phyloP scores from a whole-genome alignment of 495 filamentous ascomycete genomes.

The Zalerion maritima region DNA sequence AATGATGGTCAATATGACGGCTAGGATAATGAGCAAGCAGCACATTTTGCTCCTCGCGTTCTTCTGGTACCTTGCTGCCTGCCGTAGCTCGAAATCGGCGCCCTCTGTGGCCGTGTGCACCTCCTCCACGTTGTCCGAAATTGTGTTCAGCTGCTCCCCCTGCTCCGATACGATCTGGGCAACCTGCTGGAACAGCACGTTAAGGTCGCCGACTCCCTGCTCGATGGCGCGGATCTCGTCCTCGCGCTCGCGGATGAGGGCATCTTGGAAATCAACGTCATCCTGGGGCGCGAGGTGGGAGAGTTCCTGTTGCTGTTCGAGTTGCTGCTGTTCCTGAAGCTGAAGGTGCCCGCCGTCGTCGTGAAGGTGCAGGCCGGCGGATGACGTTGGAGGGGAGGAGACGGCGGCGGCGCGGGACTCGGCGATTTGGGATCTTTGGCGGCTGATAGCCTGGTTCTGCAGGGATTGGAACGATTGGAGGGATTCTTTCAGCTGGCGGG shows the following conservation, averaged over 20 bases:
- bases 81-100: constrained; percentile 69
- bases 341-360: constrained; percentile 13
- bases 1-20: constrained; percentile 75
- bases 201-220: constrained; percentile 85
- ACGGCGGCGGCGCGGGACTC: constrained; percentile 64
- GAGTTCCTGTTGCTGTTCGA: constrained; percentile 61
- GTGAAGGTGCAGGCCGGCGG: no score
- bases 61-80: constrained; percentile 82
- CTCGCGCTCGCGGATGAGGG: constrained; percentile 88
- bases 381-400: no score
- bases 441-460: constrained; percentile 79
- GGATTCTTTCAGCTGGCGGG: constrained; percentile 74
- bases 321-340: constrained; percentile 38
- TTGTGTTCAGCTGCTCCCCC: constrained; percentile 77
- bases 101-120: constrained; percentile 66
- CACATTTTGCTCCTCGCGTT: constrained; percentile 83
- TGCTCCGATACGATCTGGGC: constrained; percentile 93
- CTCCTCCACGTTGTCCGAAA: constrained; percentile 71
- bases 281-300: constrained; percentile 75
- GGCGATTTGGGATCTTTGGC: constrained; percentile 71
- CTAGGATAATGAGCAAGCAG: constrained; percentile 80
- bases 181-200: constrained; percentile 92
- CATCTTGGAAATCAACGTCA: constrained; percentile 96
- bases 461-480: constrained; percentile 81
- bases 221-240: constrained; percentile 94